A percentile compares a stretch with the other conserved stretches of the same genome.
Conservation (phyloP, 2,329 filamentous ascomycete genomes). For the Epichloe glyceriae region DNA sequence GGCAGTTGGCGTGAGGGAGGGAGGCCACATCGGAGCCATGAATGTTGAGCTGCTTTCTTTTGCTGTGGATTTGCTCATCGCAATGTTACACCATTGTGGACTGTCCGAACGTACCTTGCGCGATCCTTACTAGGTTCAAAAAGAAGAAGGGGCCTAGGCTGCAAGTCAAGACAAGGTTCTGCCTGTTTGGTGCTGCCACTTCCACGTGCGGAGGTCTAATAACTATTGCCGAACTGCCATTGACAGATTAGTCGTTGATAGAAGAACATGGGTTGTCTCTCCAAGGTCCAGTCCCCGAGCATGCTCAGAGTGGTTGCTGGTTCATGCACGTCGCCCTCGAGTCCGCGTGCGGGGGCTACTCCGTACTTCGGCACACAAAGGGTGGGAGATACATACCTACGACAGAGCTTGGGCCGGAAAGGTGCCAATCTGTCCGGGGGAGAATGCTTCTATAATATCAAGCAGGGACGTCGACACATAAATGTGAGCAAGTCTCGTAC, state of each 20-base stretch:
- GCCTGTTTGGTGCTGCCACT: background rate
- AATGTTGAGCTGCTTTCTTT: background rate
- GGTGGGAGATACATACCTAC: background rate
- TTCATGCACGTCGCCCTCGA: background rate
- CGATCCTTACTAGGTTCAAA: background rate
- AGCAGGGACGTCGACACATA: background rate
- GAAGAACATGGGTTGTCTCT: background rate
- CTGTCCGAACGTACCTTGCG: background rate
- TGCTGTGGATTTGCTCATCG: background rate
- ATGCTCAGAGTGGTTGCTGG: too few species aligned
- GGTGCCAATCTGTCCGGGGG: background rate
- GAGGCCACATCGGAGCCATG: background rate
- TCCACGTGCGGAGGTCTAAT: background rate
- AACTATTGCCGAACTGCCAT: background rate
- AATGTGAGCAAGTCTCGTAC: background rate
- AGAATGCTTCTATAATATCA: background rate
- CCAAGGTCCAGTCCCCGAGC: background rate
- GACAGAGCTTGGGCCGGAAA: background rate
- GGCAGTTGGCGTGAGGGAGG: background rate
- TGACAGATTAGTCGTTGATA: background rate
- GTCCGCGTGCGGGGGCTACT: background rate
- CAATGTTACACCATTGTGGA: background rate
- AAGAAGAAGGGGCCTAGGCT: background rate
- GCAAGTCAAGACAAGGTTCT: background rate
- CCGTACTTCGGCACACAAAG: background rate